Conservation (phyloP, 139 green algal species). For the Tetraselmis chui region DNA sequence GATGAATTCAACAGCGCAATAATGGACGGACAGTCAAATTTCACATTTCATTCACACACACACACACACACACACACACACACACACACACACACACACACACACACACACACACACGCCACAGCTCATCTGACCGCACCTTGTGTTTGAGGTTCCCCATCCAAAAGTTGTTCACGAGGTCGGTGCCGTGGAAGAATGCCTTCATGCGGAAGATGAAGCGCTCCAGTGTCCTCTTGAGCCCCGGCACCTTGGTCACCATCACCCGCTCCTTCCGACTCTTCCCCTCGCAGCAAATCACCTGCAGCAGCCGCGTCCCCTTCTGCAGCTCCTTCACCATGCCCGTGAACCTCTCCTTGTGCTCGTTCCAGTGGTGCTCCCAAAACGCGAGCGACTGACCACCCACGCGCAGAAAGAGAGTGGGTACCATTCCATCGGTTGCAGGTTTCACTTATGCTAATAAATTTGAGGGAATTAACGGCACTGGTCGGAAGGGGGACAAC, state of each 20-base stretch:
- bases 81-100: no score
- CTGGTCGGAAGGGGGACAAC: no score
- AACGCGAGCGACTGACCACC: neutral
- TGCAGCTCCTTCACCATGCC: slow-evolving; percentile 25
- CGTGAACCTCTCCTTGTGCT: neutral
- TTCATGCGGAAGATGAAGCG: slow-evolving; percentile 20
- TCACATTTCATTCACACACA: no score
- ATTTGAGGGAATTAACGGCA: no score
- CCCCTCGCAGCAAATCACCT: slow-evolving; percentile 30
- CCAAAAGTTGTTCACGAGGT: neutral
- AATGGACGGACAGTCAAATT: no score
- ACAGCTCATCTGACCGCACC: no score
- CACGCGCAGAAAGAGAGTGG: no score
- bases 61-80: no score
- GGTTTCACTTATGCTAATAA: no score
- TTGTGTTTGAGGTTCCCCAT: neutral
- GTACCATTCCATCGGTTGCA: no score
- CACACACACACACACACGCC: no score
- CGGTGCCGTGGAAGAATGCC: neutral
- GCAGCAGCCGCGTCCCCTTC: slow-evolving; percentile 25
- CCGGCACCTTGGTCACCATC: slow-evolving; percentile 16
- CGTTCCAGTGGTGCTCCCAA: neutral
- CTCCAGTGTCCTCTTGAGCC: slow-evolving; percentile 23
- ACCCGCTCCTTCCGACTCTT: slow-evolving; percentile 18
- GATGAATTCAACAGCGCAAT: no score